Conservation (phyloP, 1,284 basidiomycete species). For the Fistulinella staudtii region DNA sequence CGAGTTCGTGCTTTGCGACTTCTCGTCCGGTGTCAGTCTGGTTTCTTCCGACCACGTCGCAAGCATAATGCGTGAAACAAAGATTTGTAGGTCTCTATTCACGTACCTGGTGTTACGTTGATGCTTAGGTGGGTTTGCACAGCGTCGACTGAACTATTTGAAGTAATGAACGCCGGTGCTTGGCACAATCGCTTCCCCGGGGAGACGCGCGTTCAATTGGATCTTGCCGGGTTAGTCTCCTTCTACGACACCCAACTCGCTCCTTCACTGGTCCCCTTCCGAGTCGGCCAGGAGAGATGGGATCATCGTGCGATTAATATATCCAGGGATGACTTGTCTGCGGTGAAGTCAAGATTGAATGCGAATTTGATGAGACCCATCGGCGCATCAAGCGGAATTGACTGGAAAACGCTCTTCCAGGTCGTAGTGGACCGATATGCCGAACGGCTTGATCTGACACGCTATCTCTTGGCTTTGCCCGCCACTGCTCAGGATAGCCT, state of each 20-base stretch:
- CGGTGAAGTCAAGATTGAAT: not conserved
- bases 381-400: not conserved
- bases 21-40: slow-evolving; percentile 38
- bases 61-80: not conserved
- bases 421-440: slow-evolving; percentile 29
- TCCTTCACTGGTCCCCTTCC: not conserved
- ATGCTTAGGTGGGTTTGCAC: too few species aligned
- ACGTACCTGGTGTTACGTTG: too few species aligned
- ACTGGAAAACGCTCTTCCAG: not conserved
- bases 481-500: slow-evolving; percentile 11
- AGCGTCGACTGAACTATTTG: not conserved
- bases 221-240: not conserved
- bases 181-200: slow-evolving; percentile 30
- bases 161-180: slow-evolving; percentile 9
- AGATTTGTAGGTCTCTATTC: not conserved
- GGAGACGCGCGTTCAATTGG: not conserved
- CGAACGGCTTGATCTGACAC: slow-evolving; percentile 39
- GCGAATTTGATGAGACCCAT: not conserved
- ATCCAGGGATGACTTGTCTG: not conserved
- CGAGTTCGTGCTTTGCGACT: slow-evolving; percentile 51
- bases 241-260: slow-evolving; percentile 32
- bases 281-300: not conserved
- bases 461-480: slow-evolving; percentile 11
- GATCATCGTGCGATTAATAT: not conserved
- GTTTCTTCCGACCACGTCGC: slow-evolving; percentile 31